Evolutionary conservation across 306 rosid species (phyloP).

Genomic region (Sechiopsis laciniata): DNA sequence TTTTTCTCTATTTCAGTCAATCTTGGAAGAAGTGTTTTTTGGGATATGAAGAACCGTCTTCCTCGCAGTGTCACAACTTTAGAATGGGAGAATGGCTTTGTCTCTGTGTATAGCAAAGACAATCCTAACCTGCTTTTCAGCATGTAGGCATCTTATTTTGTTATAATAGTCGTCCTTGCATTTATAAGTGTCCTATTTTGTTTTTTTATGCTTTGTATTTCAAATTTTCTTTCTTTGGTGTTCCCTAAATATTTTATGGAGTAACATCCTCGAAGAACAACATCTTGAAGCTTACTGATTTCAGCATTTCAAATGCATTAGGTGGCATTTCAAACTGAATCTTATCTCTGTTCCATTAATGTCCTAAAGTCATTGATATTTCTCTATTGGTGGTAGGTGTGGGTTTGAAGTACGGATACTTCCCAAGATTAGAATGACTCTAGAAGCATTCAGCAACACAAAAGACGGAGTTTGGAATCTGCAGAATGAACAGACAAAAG

Average conservation of each 20-base stretch:
- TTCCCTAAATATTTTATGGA: conserved; percentile 3
- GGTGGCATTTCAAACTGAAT: background rate
- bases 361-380: background rate
- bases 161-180: conserved; percentile 9
- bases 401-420: conserved; percentile 97
- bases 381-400: conserved; percentile 42
- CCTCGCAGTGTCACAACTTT: conserved; percentile 96
- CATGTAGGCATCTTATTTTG: conserved; percentile 49
- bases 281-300: background rate
- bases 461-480: conserved; percentile 97
- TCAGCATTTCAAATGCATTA: background rate
- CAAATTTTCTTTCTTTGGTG: background rate
- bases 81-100: conserved; percentile 99
- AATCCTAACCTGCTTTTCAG: conserved; percentile 97
- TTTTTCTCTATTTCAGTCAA: conserved; percentile 48
- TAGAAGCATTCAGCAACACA: conserved; percentile 92
- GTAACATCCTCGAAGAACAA: background rate
- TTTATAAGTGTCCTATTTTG: background rate
- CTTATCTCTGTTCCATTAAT: background rate
- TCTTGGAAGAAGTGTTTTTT: conserved; percentile 98
- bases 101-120: conserved; percentile 98
- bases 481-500: conserved; percentile 95
- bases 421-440: conserved; percentile 97
- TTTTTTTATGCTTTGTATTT: conserved; percentile 3
- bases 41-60: conserved; percentile 99